Conservation (phyloP, 139 green algal species). For the Tetradesmus lagerheimii region DNA sequence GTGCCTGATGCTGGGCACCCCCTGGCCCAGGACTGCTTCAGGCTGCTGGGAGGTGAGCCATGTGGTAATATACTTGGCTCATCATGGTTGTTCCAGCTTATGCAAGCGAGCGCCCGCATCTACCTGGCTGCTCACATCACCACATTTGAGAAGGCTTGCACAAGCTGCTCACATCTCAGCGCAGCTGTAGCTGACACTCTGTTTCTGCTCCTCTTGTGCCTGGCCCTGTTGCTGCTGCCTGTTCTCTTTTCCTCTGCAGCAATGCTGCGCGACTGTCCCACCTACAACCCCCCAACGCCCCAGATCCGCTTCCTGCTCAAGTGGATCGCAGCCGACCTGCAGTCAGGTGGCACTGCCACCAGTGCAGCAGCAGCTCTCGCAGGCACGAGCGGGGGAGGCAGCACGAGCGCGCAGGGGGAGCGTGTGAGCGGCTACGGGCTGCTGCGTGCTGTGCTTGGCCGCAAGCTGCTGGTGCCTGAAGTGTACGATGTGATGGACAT, state of each 20-base stretch:
- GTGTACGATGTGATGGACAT: constrained; percentile 93
- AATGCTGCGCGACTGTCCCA: constrained; percentile 75
- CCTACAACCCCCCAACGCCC: constrained; percentile 68
- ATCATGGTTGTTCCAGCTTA: too few species aligned
- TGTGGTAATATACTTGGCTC: too few species aligned
- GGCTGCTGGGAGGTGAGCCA: constrained; percentile 56
- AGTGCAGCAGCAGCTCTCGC: constrained; percentile 22
- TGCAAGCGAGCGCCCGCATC: too few species aligned
- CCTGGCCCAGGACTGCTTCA: constrained; percentile 72
- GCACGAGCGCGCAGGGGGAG: constrained; percentile 46
- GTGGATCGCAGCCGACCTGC: constrained; percentile 85
- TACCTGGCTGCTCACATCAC: too few species aligned
- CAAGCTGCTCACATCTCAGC: too few species aligned
- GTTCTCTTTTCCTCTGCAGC: constrained; percentile 33
- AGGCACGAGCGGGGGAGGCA: constrained; percentile 16
- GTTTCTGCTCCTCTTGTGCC: too few species aligned
- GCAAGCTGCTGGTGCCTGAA: constrained; percentile 87
- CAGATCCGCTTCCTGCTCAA: constrained; percentile 85
- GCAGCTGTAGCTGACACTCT: too few species aligned
- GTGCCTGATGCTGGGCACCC: constrained; percentile 66
- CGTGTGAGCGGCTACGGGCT: constrained; percentile 78
- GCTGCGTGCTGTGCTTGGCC: constrained; percentile 80
- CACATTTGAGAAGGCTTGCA: too few species aligned
- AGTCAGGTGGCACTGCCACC: constrained; percentile 46
- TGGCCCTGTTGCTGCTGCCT: background rate